Conservation (phyloP, 345 rosid species). For the Euphorbia pulcherrima region DNA sequence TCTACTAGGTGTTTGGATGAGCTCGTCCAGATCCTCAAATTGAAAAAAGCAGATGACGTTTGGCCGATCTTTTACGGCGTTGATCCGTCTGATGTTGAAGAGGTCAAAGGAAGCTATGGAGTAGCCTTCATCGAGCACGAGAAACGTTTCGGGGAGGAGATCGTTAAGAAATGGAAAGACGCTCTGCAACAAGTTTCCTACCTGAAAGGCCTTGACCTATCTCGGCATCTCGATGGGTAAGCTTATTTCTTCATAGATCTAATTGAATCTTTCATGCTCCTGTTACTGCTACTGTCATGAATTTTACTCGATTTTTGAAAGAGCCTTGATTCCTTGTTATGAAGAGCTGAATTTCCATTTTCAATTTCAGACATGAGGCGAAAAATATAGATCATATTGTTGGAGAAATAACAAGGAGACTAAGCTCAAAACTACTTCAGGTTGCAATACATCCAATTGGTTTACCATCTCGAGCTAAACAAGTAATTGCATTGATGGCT, state of each 20-base stretch:
- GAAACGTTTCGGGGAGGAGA: background rate
- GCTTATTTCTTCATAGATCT: too few relatives aligned
- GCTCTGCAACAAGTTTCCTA: conserved; percentile 8
- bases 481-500: conserved; percentile 1
- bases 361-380: conserved; percentile 11
- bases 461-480: background rate
- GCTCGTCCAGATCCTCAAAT: conserved; percentile 1
- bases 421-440: background rate
- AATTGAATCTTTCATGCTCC: too few relatives aligned
- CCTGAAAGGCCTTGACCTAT: background rate
- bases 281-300: too few relatives aligned
- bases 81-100: conserved; percentile 13
- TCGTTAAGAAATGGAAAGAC: background rate
- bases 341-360: too few relatives aligned
- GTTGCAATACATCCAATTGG: conserved; percentile 13
- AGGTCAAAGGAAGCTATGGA: background rate
- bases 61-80: conserved; percentile 14
- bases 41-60: background rate
- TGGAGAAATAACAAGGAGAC: conserved; percentile 4
- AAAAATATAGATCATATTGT: conserved; percentile 1
- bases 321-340: too few relatives aligned
- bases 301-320: too few relatives aligned
- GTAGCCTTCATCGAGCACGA: conserved; percentile 5
- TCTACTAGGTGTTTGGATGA: conserved; percentile 14
- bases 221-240: conserved; percentile 2